A percentile compares a stretch with the other conserved stretches of the same genome.
Evolutionary conservation across 208 protist genomes (phyloP).

Genomic region (Crithidia fasciculata): DNA sequence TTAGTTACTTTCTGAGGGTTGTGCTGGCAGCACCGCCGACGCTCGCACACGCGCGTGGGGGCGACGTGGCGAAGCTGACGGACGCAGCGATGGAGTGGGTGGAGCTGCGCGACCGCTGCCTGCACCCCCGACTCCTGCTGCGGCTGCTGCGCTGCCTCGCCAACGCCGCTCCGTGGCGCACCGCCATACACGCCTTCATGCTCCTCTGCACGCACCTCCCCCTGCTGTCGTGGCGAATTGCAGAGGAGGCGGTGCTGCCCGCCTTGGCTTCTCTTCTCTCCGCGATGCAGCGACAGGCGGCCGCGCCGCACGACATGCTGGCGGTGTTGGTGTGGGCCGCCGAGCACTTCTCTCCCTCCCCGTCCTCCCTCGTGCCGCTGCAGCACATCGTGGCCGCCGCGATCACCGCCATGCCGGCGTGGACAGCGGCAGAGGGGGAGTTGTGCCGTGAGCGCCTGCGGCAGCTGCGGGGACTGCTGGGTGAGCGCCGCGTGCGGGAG

Average conservation of each 20-base stretch:
- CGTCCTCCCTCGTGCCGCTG: conserved; percentile 8
- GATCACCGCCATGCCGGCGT: neutral
- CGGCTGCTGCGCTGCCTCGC: conserved; percentile 30
- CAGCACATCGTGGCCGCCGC: conserved; percentile 11
- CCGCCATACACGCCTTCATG: conserved; percentile 34
- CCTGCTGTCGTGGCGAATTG: conserved; percentile 15
- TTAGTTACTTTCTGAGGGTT: conserved; percentile 20
- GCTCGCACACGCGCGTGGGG: neutral
- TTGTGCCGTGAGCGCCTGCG: conserved; percentile 21
- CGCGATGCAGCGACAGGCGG: conserved; percentile 36
- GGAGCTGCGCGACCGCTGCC: conserved; percentile 24
- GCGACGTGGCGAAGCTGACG: conserved; percentile 1
- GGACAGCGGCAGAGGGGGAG: conserved; percentile 30
- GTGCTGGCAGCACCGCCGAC: neutral
- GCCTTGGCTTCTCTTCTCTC: conserved; percentile 19
- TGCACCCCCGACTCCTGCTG: conserved; percentile 16
- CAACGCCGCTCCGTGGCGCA: conserved; percentile 33
- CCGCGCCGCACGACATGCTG: conserved; percentile 29
- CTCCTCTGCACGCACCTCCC: conserved; percentile 23
- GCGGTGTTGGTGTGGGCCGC: conserved; percentile 22
- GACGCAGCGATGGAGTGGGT: conserved; percentile 13
- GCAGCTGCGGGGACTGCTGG: conserved; percentile 17
- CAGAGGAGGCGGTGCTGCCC: neutral
- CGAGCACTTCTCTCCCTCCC: conserved; percentile 17
- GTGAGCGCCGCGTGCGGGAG: conserved; percentile 40